Base-by-base conservation (phyloP, 75 land plant genomes). In the Pinus albicaulis region DNA sequence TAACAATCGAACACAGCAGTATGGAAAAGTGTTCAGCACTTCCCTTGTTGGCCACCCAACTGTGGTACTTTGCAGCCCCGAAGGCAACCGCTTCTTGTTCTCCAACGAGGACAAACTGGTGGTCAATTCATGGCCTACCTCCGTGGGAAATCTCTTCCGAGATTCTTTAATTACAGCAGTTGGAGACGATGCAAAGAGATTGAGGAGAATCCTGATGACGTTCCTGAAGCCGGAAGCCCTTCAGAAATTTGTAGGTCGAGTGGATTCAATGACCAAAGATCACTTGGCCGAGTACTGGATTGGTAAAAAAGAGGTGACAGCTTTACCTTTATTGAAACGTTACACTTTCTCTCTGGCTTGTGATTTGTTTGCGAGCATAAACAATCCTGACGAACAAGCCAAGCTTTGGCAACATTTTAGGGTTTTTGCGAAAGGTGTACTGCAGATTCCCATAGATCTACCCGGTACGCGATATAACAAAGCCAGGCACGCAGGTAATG, bases 31-130 rank as follows among this genome's bases (percentile, higher is more conserved):
- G 15, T 90, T 90, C 85, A 85, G 74, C 74, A 87, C 92, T 3
- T 34, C 71, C 38, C n/a, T 90, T 0, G 61, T 88, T 22, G 78
- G 79, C 2, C 74, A 59, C 63, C 65, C 75, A 2, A 59, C 69
- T 7, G 82, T 79, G n/a, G 78, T 80, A 15, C 60, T 88, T 20
- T 28, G 76, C 20, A 81, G 75, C 11, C 85, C 84, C 7, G 77
- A 48, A 3, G 90, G 91, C 13, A 91, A 91, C 75, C 82, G 78
- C 68, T 79, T 89, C 66, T 19, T 86, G 65, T 88, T 88, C 68
- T 24, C 78, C 71, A 81, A 81, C 34, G 91, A 86, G 55, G 73
- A 78, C 74, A 89, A 82, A 87, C 71, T 89, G 41, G 84, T 89
- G 19, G 41, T 57, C n/a, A 78, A 59, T 7, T 80, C 77, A 61